These are phyloP conservation scores for Neospora caninum DNA, from an alignment of 169 alveolate species.

Conservation along the genomic window DNA sequence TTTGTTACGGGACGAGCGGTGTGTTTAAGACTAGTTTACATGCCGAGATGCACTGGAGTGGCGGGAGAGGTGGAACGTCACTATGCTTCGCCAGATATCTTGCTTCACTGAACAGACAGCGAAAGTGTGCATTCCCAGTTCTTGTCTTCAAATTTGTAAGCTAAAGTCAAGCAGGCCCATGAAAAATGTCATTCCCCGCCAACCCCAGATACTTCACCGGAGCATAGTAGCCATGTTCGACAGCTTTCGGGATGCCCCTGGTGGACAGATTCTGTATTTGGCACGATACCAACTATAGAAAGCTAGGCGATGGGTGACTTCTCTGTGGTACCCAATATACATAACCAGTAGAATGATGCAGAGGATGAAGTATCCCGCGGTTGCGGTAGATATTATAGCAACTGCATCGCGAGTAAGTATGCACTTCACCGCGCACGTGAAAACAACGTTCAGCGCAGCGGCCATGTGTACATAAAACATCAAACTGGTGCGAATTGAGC, in stretches of 20 bases:
- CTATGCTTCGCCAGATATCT: too few species aligned
- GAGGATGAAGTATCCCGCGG: not conserved
- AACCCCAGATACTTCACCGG: not conserved
- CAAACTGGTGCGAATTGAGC: conserved; percentile 15
- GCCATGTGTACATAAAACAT: not conserved
- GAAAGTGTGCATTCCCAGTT: too few species aligned
- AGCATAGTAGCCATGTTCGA: not conserved
- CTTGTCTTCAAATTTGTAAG: too few species aligned
- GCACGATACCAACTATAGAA: conserved; percentile 32
- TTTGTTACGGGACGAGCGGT: too few species aligned
- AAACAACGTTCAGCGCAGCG: not conserved
- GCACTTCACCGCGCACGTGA: not conserved
- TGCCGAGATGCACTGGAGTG: too few species aligned
- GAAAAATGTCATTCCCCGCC: too few species aligned
- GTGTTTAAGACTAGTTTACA: too few species aligned
- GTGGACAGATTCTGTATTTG: not conserved
- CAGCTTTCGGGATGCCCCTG: not conserved
- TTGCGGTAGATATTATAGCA: not conserved
- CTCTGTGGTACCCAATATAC: conserved; percentile 13
- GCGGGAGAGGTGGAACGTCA: too few species aligned
- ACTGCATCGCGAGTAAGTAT: not conserved
- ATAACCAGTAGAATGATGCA: not conserved
- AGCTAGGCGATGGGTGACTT: not conserved
- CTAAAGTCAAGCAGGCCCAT: too few species aligned
- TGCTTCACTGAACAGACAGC: too few species aligned